A percentile compares a stretch with the other conserved stretches of the same genome.
These are phyloP conservation scores for Cinnamomum chago DNA, from an alignment of 164 flowering plant genomes.

Conservation along the genomic window DNA sequence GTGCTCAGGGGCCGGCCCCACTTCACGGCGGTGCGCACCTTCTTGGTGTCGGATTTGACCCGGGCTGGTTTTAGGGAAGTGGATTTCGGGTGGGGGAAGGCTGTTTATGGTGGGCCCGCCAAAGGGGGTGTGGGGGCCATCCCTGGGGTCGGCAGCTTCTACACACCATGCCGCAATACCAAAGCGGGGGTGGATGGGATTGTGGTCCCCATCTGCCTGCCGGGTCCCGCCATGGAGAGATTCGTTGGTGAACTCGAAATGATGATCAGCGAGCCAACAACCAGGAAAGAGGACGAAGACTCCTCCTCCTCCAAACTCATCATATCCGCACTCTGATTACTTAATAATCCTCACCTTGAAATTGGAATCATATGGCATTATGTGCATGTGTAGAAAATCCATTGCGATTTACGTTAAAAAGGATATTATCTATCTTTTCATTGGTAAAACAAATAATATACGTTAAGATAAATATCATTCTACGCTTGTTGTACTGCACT, in stretches of 20 bases:
- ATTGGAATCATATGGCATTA: no score
- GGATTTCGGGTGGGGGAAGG: constrained; percentile 63
- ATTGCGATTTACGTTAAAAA: no score
- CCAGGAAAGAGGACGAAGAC: background rate
- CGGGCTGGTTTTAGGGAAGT: constrained; percentile 37
- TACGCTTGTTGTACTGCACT: no score
- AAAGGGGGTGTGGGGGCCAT: constrained; percentile 39
- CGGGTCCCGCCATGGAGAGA: constrained; percentile 43
- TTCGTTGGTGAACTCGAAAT: constrained; percentile 34
- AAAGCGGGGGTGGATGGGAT: constrained; percentile 28
- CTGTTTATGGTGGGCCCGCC: constrained; percentile 46
- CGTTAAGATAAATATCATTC: no score
- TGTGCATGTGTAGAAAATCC: no score
- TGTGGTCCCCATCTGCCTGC: constrained; percentile 47
- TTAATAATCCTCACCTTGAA: background rate
- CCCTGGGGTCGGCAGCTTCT: constrained; percentile 40
- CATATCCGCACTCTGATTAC: background rate
- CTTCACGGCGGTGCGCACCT: constrained; percentile 28
- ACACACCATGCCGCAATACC: constrained; percentile 22
- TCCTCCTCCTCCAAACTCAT: background rate
- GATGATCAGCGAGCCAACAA: background rate
- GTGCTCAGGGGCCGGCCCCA: constrained; percentile 25
- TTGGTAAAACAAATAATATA: no score
- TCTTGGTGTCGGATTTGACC: constrained; percentile 42
- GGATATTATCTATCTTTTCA: no score